Percentiles rank a stretch among this genome's conserved stretches.
Conservation (phyloP, 2,329 filamentous ascomycete species). For the Pyrenophora tritici-repentis region DNA sequence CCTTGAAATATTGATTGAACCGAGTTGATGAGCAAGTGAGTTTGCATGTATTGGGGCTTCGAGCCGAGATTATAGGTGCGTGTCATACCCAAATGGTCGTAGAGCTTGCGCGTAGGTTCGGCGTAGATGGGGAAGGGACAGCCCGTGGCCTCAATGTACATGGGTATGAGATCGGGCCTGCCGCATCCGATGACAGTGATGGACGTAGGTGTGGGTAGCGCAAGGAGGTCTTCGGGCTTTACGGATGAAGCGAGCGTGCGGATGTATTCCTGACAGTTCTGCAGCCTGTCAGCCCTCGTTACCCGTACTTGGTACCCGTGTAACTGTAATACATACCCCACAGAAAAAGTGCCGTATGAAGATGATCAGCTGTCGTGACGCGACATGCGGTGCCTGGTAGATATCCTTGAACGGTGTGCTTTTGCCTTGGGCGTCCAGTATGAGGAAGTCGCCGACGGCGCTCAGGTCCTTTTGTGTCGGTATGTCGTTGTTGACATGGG, state of each 20-base stretch:
- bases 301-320: neutral
- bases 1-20: slow-evolving; percentile 63
- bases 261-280: slow-evolving; percentile 80
- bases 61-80: slow-evolving; percentile 66
- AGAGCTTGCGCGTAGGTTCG: slow-evolving; percentile 71
- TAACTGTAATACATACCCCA: slow-evolving; percentile 60
- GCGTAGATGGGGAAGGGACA: slow-evolving; percentile 77
- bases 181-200: slow-evolving; percentile 76
- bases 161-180: slow-evolving; percentile 67
- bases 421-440: slow-evolving; percentile 45
- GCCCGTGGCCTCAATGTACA: slow-evolving; percentile 66
- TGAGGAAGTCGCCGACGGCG: slow-evolving; percentile 38
- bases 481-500: slow-evolving; percentile 46
- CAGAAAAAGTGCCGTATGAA: slow-evolving; percentile 84
- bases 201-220: slow-evolving; percentile 62
- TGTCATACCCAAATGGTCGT: slow-evolving; percentile 70
- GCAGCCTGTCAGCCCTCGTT: slow-evolving; percentile 2
- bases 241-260: slow-evolving; percentile 65
- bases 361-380: slow-evolving; percentile 65
- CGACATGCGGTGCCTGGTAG: slow-evolving; percentile 42
- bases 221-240: slow-evolving; percentile 48
- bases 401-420: slow-evolving; percentile 46
- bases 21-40: slow-evolving; percentile 53
- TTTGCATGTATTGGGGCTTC: slow-evolving; percentile 68
- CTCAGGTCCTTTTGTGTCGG: slow-evolving; percentile 39